Evolutionary conservation across 192 early-diverging fungal genomes (phyloP), one percentile per base, ranked within the genome.

Genomic region (Cladochytrium replicatum): DNA sequence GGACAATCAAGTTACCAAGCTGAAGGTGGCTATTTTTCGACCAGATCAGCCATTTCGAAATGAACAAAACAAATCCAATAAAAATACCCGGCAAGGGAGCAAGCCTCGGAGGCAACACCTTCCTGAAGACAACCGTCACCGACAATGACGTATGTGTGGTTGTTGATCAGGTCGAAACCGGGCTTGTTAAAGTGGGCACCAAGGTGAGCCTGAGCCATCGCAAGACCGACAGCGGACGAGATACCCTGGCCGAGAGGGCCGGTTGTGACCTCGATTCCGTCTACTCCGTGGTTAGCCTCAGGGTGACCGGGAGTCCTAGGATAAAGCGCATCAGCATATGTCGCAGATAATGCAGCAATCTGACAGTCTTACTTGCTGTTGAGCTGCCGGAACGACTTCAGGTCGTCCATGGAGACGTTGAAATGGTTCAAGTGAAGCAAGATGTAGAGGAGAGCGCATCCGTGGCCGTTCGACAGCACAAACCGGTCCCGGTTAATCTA

Each of bases 71-170:
- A 3, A 23, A 24, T 11, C 29, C 27, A 26, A 6, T 47, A 44
- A 7, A 22, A 15, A n/a, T 67, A 77, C 86, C 86, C 95, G 26
- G 95, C 95, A 29, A 99, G 75, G 21, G 91, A 91, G 42, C 72
- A 73, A 22, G 95, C 86, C 66, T 98, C 95, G 19, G 86, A 78
- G 23, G 86, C 69, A 32, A 99, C 86, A 77, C 95, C 95, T 68
- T 99, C 95, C 70, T 99, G 95, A 44, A 99, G 61, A 72, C 95
- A 99, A 45, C 95, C 95, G 62, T 99, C 95, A 51, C 95, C 95
- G 25, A 76, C 52, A 50, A 99, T 81, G 23, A 75, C 66, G 34
- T 80, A 95, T 24, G 86, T 87, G 52, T 83, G 64, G 77, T 93
- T 93, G 65, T 86, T 77, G 53, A 99, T 75, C 6, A 99, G 58